A percentile compares a stretch with the other conserved stretches of the same genome.
Evolutionary conservation across 306 rosid genomes (phyloP).

Genomic region (Rosa chinensis): DNA sequence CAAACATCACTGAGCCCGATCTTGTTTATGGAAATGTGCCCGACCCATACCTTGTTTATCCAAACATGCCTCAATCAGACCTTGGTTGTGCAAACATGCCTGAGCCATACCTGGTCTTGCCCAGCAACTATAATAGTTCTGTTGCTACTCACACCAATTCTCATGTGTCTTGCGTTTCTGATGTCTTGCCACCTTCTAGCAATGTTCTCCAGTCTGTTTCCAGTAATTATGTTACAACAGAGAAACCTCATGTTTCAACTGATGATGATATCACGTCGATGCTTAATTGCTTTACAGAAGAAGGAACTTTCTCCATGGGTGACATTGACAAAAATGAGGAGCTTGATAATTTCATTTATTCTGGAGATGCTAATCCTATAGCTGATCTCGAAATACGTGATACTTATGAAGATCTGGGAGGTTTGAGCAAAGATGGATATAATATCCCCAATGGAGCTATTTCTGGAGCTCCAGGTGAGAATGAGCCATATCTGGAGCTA

Average conservation of each 20-base stretch:
- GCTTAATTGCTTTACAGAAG: constrained; percentile 8
- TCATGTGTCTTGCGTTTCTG: background rate
- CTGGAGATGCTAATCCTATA: constrained; percentile 15
- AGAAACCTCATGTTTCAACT: background rate
- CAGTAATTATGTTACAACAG: background rate
- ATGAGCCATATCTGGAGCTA: constrained; percentile 47
- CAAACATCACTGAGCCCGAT: background rate
- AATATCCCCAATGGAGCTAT: constrained; percentile 9
- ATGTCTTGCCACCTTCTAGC: background rate
- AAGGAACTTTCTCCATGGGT: background rate
- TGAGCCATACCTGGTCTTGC: background rate
- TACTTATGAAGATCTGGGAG: constrained; percentile 29
- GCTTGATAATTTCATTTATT: background rate
- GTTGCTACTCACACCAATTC: background rate
- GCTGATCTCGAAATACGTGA: constrained; percentile 13
- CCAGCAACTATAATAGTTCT: background rate
- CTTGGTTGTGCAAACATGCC: background rate
- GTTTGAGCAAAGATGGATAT: constrained; percentile 22
- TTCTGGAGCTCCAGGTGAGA: background rate
- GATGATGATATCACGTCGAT: constrained; percentile 5
- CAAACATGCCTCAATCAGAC: background rate
- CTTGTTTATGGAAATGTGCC: background rate
- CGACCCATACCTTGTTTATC: background rate
- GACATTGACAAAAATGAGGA: constrained; percentile 6
- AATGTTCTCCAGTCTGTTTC: background rate